A percentile compares a stretch with the other conserved stretches of the same genome.
Conservation (phyloP, 176 grass and related monocot species). For the Carex cristatella region DNA sequence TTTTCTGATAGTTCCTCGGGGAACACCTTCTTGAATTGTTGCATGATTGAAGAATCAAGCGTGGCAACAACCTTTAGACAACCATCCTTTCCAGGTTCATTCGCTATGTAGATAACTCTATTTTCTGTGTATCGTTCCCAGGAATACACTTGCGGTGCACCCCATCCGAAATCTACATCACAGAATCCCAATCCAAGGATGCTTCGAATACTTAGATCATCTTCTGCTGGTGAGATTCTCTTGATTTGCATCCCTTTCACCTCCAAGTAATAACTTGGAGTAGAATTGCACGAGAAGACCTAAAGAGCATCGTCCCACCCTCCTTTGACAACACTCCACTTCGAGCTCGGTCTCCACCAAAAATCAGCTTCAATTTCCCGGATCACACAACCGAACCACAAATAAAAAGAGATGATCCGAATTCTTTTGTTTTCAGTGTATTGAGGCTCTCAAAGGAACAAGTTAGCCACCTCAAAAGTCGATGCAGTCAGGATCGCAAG, state of each 20-base stretch:
- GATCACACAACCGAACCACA: too few species aligned
- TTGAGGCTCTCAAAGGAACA: too few species aligned
- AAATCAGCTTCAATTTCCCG: too few species aligned
- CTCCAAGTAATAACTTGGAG: neutral
- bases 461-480: too few species aligned
- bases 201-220: neutral
- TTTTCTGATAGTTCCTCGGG: neutral
- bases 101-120: neutral
- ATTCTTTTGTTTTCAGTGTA: too few species aligned
- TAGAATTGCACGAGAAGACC: too few species aligned
- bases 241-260: neutral
- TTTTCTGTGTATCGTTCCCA: neutral
- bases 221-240: neutral
- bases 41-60: neutral
- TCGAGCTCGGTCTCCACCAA: too few species aligned
- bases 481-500: too few species aligned
- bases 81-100: neutral
- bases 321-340: too few species aligned
- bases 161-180: conserved; percentile 10
- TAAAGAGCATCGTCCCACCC: too few species aligned
- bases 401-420: too few species aligned
- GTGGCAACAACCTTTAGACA: neutral
- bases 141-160: neutral
- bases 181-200: neutral
- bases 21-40: neutral